These are phyloP conservation scores for Gilbertella persicaria DNA, from an alignment of 371 early-diverging fungal species.

Conservation along the genomic window DNA sequence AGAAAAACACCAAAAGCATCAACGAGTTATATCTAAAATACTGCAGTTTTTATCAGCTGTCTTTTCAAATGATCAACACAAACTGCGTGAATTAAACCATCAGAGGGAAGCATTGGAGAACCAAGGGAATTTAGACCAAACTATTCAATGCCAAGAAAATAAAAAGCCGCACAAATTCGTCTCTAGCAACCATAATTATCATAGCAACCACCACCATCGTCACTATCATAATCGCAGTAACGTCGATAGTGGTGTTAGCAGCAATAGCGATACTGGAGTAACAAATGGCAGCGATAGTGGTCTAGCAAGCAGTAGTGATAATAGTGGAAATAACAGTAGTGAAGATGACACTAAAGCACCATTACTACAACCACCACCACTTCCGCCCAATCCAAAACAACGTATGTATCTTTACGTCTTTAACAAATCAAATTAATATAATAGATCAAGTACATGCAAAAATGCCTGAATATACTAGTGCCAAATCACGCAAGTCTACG, in stretches of 20 bases:
- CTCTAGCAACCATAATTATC: no score
- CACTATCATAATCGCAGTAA: no score
- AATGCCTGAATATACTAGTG: no score
- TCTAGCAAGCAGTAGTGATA: slow-evolving; percentile 14
- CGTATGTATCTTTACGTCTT: no score
- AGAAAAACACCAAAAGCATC: slow-evolving; percentile 79
- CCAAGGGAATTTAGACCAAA: no score
- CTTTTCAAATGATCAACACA: slow-evolving; percentile 28
- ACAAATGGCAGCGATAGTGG: background rate
- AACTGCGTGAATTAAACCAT: slow-evolving; percentile 2
- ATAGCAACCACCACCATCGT: background rate
- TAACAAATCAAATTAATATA: no score
- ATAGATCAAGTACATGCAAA: no score
- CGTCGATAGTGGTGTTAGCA: no score
- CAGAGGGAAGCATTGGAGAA: background rate
- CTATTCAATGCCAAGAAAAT: no score
- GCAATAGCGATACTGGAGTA: background rate
- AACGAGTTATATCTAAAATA: slow-evolving; percentile 88
- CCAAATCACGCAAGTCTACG: no score
- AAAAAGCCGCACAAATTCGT: slow-evolving; percentile 7
- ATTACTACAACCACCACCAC: no score
- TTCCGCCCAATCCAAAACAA: no score
- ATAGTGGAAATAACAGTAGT: slow-evolving; percentile 21
- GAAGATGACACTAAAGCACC: slow-evolving; percentile 4
- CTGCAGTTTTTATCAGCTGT: slow-evolving; percentile 75